phyloP scores from a whole-genome alignment of 805 yeast genomes.

The Kodamaea fukazawae region DNA sequence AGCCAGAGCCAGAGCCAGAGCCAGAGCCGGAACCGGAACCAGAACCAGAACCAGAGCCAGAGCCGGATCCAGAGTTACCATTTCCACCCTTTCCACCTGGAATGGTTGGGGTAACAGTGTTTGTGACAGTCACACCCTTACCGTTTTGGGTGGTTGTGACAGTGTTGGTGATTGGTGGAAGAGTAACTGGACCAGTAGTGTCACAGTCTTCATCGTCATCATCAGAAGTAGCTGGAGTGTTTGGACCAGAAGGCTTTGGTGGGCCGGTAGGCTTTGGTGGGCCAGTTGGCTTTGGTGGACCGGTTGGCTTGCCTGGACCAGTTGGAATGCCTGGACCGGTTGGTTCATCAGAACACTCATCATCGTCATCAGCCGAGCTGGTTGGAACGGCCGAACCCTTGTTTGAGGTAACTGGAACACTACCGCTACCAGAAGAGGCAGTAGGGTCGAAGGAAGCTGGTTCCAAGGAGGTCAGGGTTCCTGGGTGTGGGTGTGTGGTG shows the following conservation, averaged over 20 bases:
- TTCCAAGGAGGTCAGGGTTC: not conserved
- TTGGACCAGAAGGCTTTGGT: conserved; percentile 4
- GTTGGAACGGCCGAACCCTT: not conserved
- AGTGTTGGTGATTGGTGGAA: conserved; percentile 2
- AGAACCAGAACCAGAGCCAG: conserved; percentile 3
- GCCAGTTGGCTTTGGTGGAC: conserved; percentile 1
- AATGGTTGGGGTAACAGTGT: no score
- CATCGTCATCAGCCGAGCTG: conserved; percentile 4
- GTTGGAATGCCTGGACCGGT: conserved; percentile 3
- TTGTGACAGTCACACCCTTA: not conserved
- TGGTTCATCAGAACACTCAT: conserved; percentile 3
- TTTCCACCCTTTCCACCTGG: conserved; percentile 1
- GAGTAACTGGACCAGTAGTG: not conserved
- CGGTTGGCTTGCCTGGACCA: conserved; percentile 3
- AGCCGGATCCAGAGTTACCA: not conserved
- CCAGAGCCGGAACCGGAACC: not conserved
- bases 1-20: conserved; percentile 1
- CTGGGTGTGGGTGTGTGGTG: not conserved
- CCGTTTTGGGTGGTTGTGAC: conserved; percentile 2
- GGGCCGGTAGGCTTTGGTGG: conserved; percentile 3
- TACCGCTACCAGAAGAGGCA: not conserved
- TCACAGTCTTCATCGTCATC: conserved; percentile 6
- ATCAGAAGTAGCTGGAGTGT: not conserved
- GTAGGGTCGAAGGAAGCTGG: no score
- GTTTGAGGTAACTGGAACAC: not conserved